Evolutionary conservation across 2,329 filamentous ascomycete genomes (phyloP), one percentile per base, ranked within the genome.

Genomic region (Aspergillus fructus): DNA sequence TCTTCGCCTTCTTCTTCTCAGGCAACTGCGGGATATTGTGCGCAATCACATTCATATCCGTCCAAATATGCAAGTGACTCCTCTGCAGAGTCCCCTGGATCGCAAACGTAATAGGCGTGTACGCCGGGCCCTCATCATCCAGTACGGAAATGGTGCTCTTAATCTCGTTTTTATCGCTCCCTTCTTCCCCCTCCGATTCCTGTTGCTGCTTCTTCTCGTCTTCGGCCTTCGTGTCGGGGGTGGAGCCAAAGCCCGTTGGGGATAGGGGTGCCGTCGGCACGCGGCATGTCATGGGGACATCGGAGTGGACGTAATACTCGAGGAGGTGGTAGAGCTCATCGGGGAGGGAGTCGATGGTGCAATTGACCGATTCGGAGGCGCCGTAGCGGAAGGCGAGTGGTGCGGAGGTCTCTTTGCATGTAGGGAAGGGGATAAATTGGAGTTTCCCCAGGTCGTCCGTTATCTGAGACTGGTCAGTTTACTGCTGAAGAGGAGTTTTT

Each of bases 241-340:
- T 49, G 15, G 56, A 41, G 40, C 50, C 58, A 24, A 60, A 68
- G 55, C 76, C 70, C n/a, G 63, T 55, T 27, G 60, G 68, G 56
- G 76, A 70, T 2, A 85, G 76, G 0, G 93, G 93, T 7, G 89
- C 87, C 0, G 91, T 85, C 27, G 93, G 91, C 13, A 97, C 85
- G 52, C 94, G 93, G 76, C 94, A 99, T 54, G 91, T 87, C 49
- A 97, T 82, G 9, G 94, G 94, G 17, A 92, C 93, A 76, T 99
- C 94, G 79, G 89, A 92, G 82, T 97, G 94, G 74, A 97, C 78
- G 82, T 97, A 97, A 83, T 97, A 97, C 78, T 97, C 71, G 42
- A 83, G 62, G 23, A 83, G 68, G 64, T 85, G 83, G 63, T 84
- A 80, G 37, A 81, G 75, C 2, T 81, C 74, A 59, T 85, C 83